These are phyloP conservation scores for Nicotiana otophora DNA, from an alignment of 257 asterid species.

Conservation along the genomic window DNA sequence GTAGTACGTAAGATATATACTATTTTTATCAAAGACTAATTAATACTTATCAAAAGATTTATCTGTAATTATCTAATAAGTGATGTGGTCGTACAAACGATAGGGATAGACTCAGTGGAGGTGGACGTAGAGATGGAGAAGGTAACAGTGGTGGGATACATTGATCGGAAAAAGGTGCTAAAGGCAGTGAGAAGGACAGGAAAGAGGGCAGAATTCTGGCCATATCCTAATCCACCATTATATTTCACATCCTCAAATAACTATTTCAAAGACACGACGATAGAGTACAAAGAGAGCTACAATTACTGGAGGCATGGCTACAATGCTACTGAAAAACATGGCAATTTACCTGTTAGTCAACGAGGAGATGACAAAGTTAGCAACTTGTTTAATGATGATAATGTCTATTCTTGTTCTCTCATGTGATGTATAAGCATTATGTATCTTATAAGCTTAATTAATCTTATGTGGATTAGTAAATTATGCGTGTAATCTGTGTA, in stretches of 20 bases:
- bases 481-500: too few species aligned
- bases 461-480: background rate
- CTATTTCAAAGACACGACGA: conserved; percentile 64
- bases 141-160: conserved; percentile 69
- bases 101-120: conserved; percentile 70
- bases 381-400: conserved; percentile 85
- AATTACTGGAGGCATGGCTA: conserved; percentile 95
- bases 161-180: conserved; percentile 77
- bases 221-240: conserved; percentile 66
- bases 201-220: conserved; percentile 95
- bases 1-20: too few species aligned
- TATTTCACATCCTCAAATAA: conserved; percentile 61
- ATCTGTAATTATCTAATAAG: too few species aligned
- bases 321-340: conserved; percentile 59
- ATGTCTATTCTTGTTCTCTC: conserved; percentile 70
- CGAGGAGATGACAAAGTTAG: conserved; percentile 95
- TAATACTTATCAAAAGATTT: too few species aligned
- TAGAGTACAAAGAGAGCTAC: conserved; percentile 72
- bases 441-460: background rate
- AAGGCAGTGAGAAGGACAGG: conserved; percentile 84
- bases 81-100: too few species aligned
- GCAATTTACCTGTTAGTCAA: conserved; percentile 47
- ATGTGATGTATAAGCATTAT: conserved; percentile 34
- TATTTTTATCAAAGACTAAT: too few species aligned
- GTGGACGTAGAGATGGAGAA: conserved; percentile 67